Conservation (phyloP, 768 basidiomycete species). For the Boletus tomentosulus region DNA sequence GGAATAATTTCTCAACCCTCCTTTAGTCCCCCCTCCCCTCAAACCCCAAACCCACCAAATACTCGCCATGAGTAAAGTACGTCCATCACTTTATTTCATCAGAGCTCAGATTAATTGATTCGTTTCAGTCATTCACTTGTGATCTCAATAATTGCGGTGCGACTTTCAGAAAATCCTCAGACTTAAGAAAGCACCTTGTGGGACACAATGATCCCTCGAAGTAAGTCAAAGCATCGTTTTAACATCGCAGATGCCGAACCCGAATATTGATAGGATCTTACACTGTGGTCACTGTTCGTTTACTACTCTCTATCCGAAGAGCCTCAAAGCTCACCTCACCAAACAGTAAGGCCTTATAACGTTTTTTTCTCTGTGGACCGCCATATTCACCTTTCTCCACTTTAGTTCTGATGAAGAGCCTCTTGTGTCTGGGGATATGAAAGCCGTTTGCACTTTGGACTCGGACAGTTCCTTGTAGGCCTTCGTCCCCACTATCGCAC, state of each 20-base stretch:
- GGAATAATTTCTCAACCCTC: too few relatives aligned
- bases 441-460: too few relatives aligned
- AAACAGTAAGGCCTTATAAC: background rate
- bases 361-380: background rate
- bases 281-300: background rate
- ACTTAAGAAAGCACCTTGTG: background rate
- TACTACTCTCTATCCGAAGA: background rate
- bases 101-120: background rate
- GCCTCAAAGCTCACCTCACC: background rate
- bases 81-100: background rate
- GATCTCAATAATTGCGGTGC: background rate
- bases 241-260: background rate
- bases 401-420: too few relatives aligned
- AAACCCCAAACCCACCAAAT: too few relatives aligned
- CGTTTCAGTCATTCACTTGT: background rate
- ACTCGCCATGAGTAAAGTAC: slow-evolving; percentile 4
- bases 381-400: background rate
- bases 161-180: background rate
- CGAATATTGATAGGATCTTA: background rate
- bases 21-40: too few relatives aligned
- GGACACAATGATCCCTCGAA: background rate
- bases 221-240: background rate
- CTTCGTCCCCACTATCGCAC: too few relatives aligned
- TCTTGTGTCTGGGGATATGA: too few relatives aligned
- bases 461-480: too few relatives aligned